phyloP scores from a whole-genome alignment of 2,329 filamentous ascomycete genomes.

The Cytospora paraplurivora region DNA sequence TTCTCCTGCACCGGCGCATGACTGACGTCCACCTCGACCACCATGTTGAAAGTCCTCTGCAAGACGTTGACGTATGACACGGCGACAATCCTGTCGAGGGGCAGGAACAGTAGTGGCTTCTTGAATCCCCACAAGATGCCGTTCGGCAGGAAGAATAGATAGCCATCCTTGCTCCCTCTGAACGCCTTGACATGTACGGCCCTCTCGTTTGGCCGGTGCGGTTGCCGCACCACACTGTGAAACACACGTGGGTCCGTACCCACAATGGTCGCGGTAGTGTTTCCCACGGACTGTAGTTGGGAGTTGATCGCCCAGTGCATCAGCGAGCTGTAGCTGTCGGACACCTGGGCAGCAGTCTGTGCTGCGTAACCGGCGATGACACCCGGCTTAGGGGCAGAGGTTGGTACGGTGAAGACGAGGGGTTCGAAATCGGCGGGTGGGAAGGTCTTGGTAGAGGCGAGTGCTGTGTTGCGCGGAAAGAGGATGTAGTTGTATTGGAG shows the following conservation, averaged over 20 bases:
- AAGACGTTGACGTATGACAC: slow-evolving; percentile 70
- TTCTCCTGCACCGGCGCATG: slow-evolving; percentile 20
- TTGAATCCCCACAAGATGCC: slow-evolving; percentile 73
- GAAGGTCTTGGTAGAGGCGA: slow-evolving; percentile 40
- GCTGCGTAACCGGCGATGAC: slow-evolving; percentile 55
- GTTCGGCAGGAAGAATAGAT: slow-evolving; percentile 65
- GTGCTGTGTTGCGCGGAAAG: slow-evolving; percentile 56
- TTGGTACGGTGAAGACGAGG: slow-evolving; percentile 64
- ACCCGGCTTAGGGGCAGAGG: slow-evolving; percentile 62
- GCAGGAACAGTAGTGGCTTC: slow-evolving; percentile 67
- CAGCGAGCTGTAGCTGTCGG: slow-evolving; percentile 60
- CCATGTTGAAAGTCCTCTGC: slow-evolving; percentile 69
- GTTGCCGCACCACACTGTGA: slow-evolving; percentile 57
- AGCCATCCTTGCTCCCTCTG: slow-evolving; percentile 69
- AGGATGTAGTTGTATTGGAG: slow-evolving; percentile 68
- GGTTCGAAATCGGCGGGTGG: slow-evolving; percentile 50
- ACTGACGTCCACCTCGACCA: slow-evolving; percentile 57
- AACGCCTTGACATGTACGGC: slow-evolving; percentile 68
- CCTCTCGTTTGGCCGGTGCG: slow-evolving; percentile 61
- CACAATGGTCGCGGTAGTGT: slow-evolving; percentile 48
- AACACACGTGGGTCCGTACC: slow-evolving; percentile 59
- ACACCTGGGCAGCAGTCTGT: slow-evolving; percentile 52
- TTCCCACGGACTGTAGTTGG: slow-evolving; percentile 53
- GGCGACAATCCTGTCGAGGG: slow-evolving; percentile 60
- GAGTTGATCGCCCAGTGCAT: slow-evolving; percentile 63